Evolutionary conservation across 441 rosid species (phyloP), one percentile per base, ranked within the genome.

Genomic region (Melastoma candidum): DNA sequence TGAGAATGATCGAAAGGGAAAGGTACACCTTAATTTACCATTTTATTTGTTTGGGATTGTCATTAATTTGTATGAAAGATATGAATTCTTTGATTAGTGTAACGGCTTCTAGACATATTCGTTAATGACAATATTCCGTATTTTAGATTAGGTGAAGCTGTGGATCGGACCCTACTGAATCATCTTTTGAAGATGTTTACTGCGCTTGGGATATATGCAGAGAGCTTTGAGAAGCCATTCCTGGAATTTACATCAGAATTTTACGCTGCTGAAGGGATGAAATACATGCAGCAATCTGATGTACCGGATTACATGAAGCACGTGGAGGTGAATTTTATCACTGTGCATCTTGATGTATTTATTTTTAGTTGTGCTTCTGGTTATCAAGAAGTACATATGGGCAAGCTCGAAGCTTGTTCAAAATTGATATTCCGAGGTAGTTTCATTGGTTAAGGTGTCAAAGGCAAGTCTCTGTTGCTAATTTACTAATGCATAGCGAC

Each of bases 141-240:
- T 56, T 68, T 58, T 78, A 93, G 99, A 51, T 77, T 84, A 66
- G 95, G 96, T 47, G 97, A 93, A 80, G 81, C 96, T 54, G 90
- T 83, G 67, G 88, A 86, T 80, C 72, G 96, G 74, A 78, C 95
- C 24, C 83, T 86, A 27, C 80, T 93, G 55, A 84, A 77, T 70
- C 99, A 86, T 80, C 93, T 93, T 57, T 71, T 93, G 71, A 93
- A 93, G 95, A 93, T 93, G 97, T 86, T 93, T 68, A 86, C 88
- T n/a, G 82, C 97, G 63, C 75, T 93, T 61, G 99, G 96, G 61
- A 93, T 89, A 65, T 93, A 93, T 82, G 58, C 81, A 41, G 96
- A 86, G 64, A 86, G 84, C 75, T 93, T 93, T 80, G 97, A 93
- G 77, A 89, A 80, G 66, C 84, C 81, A 48, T 93, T 93, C 76